phyloP scores from a whole-genome alignment of 805 yeast species.

The Metschnikowia aberdeeniae region DNA sequence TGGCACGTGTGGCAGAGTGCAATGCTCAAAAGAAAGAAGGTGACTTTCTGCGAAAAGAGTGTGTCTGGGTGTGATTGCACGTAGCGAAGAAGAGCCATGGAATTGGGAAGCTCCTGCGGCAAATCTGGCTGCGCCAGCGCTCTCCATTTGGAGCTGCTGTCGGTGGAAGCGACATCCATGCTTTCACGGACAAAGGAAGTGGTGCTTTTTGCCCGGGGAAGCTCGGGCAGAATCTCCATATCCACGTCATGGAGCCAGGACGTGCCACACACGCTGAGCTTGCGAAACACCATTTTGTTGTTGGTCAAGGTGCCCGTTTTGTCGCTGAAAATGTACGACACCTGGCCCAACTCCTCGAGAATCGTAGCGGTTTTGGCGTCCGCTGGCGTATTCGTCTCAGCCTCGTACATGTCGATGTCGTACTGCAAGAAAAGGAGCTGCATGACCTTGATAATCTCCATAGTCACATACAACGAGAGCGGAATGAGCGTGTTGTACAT shows the following conservation, averaged over 20 bases:
- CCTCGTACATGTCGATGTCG: slow-evolving; percentile 94
- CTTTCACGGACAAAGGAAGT: slow-evolving; percentile 33
- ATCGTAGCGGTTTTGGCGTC: slow-evolving; percentile 94
- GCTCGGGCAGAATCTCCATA: neutral
- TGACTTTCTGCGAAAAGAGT: slow-evolving; percentile 64
- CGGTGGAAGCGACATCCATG: slow-evolving; percentile 24
- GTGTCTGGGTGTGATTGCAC: slow-evolving; percentile 70
- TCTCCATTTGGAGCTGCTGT: slow-evolving; percentile 38
- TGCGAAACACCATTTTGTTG: slow-evolving; percentile 87
- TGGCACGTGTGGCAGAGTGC: slow-evolving; percentile 89
- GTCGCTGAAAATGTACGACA: slow-evolving; percentile 89
- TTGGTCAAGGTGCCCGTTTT: slow-evolving; percentile 97
- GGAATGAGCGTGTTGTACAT: slow-evolving; percentile 98
- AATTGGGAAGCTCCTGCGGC: slow-evolving; percentile 39
- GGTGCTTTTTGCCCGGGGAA: slow-evolving; percentile 19
- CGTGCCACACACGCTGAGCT: slow-evolving; percentile 80
- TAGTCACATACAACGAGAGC: slow-evolving; percentile 87
- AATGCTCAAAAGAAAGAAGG: slow-evolving; percentile 72
- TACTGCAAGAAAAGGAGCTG: slow-evolving; percentile 78
- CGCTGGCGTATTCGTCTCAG: slow-evolving; percentile 80
- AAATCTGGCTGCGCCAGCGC: slow-evolving; percentile 47
- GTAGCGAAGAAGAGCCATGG: slow-evolving; percentile 64
- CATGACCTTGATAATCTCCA: slow-evolving; percentile 90
- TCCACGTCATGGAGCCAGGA: slow-evolving; percentile 85
- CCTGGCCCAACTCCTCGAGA: slow-evolving; percentile 95